Evolutionary conservation across 805 yeast genomes (phyloP).

Genomic region (Saccharomyces eubayanus): DNA sequence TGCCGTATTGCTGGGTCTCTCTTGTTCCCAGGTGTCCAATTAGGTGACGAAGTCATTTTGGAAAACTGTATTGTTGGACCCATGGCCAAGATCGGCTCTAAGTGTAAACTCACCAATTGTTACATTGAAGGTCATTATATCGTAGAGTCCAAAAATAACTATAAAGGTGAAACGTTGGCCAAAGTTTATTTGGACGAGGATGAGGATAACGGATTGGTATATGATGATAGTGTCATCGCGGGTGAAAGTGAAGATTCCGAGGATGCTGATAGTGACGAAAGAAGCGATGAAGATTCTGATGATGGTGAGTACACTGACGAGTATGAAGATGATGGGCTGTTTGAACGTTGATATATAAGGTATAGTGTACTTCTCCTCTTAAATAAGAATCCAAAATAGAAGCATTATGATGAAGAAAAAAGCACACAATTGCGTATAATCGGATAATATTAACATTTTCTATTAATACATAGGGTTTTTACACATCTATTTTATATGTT

Average conservation of each 20-base stretch:
- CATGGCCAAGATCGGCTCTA: slow-evolving; percentile 52
- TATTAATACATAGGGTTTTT: neutral
- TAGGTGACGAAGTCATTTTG: slow-evolving; percentile 65
- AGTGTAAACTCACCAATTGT: slow-evolving; percentile 66
- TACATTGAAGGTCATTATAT: slow-evolving; percentile 74
- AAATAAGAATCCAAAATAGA: neutral
- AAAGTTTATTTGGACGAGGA: slow-evolving; percentile 26
- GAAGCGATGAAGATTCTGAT: slow-evolving; percentile 34
- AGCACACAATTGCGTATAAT: neutral
- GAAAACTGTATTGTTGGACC: slow-evolving; percentile 87
- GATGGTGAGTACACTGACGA: slow-evolving; percentile 33
- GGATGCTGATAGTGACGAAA: slow-evolving; percentile 23
- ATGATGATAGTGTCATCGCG: slow-evolving; percentile 27
- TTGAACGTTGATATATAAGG: slow-evolving; percentile 36
- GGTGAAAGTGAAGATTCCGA: slow-evolving; percentile 29
- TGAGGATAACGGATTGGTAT: slow-evolving; percentile 16
- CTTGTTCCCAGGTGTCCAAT: slow-evolving; percentile 55
- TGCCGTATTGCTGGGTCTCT: slow-evolving; percentile 87
- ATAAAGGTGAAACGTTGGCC: slow-evolving; percentile 53
- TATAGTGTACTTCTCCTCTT: neutral
- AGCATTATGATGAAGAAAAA: neutral
- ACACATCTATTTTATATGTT: neutral
- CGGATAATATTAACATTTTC: neutral
- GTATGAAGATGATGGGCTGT: slow-evolving; percentile 52
- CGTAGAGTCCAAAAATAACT: slow-evolving; percentile 45